Conservation (phyloP, 176 grass and related monocot species). For the Cymbopogon citratus region DNA sequence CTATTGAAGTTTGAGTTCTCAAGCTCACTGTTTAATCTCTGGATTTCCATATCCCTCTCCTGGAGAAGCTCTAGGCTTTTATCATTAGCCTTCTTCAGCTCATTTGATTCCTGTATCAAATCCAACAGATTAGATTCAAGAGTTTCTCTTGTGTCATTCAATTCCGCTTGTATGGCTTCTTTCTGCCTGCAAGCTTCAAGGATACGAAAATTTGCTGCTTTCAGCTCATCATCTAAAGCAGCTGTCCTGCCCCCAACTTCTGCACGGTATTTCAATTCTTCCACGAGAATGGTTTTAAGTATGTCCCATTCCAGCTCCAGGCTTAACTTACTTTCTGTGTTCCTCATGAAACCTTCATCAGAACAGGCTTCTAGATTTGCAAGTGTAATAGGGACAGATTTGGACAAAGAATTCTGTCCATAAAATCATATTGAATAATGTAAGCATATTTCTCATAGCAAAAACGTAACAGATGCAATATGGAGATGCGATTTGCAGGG, state of each 20-base stretch:
- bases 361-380: constrained; percentile 20
- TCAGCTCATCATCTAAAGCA: constrained; percentile 23
- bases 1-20: constrained; percentile 57
- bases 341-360: constrained; percentile 22
- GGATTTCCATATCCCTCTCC: constrained; percentile 43
- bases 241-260: constrained; percentile 26
- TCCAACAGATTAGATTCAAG: constrained; percentile 38
- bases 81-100: constrained; percentile 31
- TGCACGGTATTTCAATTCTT: constrained; percentile 39
- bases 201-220: constrained; percentile 12
- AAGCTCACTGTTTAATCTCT: constrained; percentile 70
- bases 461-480: not conserved
- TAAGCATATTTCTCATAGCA: not conserved
- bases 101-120: constrained; percentile 40
- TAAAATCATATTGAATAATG: constrained; percentile 5
- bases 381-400: constrained; percentile 3
- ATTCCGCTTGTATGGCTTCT: constrained; percentile 25
- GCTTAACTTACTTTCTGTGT: constrained; percentile 40
- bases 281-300: constrained; percentile 47
- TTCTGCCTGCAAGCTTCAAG: constrained; percentile 27
- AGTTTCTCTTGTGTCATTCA: constrained; percentile 34
- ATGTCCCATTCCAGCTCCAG: constrained; percentile 60
- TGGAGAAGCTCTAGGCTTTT: constrained; percentile 23
- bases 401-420: constrained; percentile 19
- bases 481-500: not conserved